Base-by-base conservation (phyloP, 73 alveolate species). In the Stentor roeselii region DNA sequence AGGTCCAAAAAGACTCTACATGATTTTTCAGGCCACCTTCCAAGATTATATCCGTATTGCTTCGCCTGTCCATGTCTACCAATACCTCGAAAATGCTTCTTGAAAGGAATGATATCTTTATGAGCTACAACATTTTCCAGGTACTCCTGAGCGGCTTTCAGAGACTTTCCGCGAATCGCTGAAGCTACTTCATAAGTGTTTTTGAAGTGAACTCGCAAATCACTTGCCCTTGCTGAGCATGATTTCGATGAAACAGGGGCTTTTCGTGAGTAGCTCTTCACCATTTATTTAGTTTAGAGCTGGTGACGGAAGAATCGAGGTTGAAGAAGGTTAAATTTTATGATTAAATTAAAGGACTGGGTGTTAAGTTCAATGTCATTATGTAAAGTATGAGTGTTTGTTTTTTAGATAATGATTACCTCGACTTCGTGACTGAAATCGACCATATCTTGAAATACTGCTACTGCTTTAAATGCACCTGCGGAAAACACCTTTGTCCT, bases 21-120 rank as follows among this genome's bases (percentile, higher is more conserved):
- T 36, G 98, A 89, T 90, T 96, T 96, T 80, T 91, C 97, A 36
- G 99, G 99, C 94, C 96, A 96, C 88, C 98, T 90, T 58, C 98
- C 96, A 84, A 91, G 92, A 38, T 96, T 87, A 86, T 87, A 86
- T 67, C 96, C 96, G 78, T 74, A 91, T 60, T 60, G 88, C 83
- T 88, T 90, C 67, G 97, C 99, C 82, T 95, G 94, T 21, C 95
- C 90, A 40, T 96, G 89, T 93, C 98, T 93, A 59, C 99, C 99
- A 21, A 90, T 90, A 42, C 97, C 90, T 42, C 82, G 60, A 78
- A 87, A 90, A 90, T 85, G 94, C 88, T 95, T 91, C 50, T 92
- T 89, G 95, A 92, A 95, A 42, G 99, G 99, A 67, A 96, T 88
- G 86, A 95, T 86, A 87, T 93, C 83, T 86, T 93, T 93, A 83